Evolutionary conservation across 257 asterid species (phyloP).

Genomic region (Primulina eburnea): DNA sequence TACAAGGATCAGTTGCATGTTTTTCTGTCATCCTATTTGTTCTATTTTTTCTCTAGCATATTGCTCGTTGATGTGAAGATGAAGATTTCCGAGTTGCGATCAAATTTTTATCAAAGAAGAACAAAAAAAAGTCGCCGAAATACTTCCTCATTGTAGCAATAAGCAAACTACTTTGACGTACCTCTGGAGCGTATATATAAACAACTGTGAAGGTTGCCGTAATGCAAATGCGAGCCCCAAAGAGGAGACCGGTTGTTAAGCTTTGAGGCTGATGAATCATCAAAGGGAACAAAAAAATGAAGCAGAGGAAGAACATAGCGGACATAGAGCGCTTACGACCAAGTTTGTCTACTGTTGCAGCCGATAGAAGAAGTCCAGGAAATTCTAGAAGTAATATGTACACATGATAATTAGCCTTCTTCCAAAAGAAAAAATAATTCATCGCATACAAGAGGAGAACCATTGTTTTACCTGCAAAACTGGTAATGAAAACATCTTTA

Average conservation of each 20-base stretch:
- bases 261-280: conserved; percentile 42
- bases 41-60: neutral
- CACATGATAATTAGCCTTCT: conserved; percentile 24
- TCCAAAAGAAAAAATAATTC: neutral
- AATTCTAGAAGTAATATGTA: conserved; percentile 49
- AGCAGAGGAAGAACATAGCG: conserved; percentile 52
- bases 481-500: conserved; percentile 59
- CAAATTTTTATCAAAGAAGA: too few relatives aligned
- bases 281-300: conserved; percentile 62
- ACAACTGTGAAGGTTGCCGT: conserved; percentile 61
- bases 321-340: conserved; percentile 74
- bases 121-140: neutral
- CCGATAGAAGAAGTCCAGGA: conserved; percentile 65
- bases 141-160: neutral
- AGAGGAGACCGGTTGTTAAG: conserved; percentile 52
- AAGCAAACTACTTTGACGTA: conserved; percentile 20
- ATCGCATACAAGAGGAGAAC: conserved; percentile 2
- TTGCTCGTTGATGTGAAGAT: neutral
- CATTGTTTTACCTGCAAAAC: conserved; percentile 61
- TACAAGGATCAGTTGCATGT: neutral
- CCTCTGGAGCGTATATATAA: conserved; percentile 79
- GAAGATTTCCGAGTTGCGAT: too few relatives aligned
- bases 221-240: conserved; percentile 70
- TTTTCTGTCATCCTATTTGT: neutral
- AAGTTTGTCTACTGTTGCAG: conserved; percentile 60